Evolutionary conservation across 306 rosid species (phyloP), one percentile per base, ranked within the genome.

Genomic region (Herpetospermum pedunculosum): DNA sequence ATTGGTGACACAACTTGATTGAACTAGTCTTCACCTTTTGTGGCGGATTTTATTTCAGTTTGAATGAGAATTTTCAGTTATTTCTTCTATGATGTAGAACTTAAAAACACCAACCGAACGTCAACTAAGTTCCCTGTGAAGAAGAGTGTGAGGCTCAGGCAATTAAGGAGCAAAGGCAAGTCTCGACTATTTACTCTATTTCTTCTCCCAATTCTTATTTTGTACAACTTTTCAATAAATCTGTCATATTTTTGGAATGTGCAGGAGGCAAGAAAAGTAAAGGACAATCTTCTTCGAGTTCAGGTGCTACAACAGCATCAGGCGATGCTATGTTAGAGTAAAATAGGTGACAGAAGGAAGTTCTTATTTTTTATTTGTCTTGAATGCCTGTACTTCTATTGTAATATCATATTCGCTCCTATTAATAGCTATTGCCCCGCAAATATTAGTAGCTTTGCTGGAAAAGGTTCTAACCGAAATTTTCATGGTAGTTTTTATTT

Each of bases 251-350:
- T 29, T 19, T 21, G 1, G 8, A 50, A 34, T 52, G 32, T 52
- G 23, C 49, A 72, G 76, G 76, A 72, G 76, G 76, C 8, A 72
- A 72, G 76, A 72, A 72, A 48, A 72, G 12, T 16, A 72, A 50
- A 52, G 76, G 64, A 37, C 52, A 52, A n/a, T 52, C 49, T 50
- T 50, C 76, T 32, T 44, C 73, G 8, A 32, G 43, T 52, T 35
- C 32, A 2, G 76, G 44, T 50, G 19, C 76, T 32, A 57, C 32
- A 11, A 57, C 32, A 11, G 64, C 64, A 49, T 30, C 76, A 12
- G 76, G 64, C 21, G 49, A 52, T 52, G 47, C 64, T 13, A 72
- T 72, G 76, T 23, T 50, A 52, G 69, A 60, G 76, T 46, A 70
- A 28, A 72, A 21, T 72, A 52, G 76, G 41, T 34, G 75, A 71